Percentiles rank a stretch among this genome's conserved stretches.
Conservation (phyloP, 768 basidiomycete species). For the Rhizopogon salebrosus region DNA sequence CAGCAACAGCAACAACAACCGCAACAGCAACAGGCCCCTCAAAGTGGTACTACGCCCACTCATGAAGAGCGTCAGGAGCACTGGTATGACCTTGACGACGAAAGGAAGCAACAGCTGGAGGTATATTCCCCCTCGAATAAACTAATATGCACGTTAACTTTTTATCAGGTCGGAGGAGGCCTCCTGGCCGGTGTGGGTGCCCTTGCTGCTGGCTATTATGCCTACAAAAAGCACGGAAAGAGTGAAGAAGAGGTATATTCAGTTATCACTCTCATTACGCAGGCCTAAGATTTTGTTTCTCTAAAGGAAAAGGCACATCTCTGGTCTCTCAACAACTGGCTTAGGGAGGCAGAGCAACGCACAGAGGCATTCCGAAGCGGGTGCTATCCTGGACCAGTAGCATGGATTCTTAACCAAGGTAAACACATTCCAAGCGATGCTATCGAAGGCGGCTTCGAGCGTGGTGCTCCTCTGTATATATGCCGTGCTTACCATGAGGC, state of each 20-base stretch:
- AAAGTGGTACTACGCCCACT: constrained; percentile 16
- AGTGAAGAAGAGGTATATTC: constrained; percentile 49
- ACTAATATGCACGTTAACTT: constrained; percentile 1
- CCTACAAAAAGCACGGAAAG: constrained; percentile 53
- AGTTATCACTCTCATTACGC: background rate
- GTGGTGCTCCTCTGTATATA: constrained; percentile 49
- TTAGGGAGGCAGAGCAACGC: constrained; percentile 49
- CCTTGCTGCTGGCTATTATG: constrained; percentile 45
- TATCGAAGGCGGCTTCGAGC: constrained; percentile 51
- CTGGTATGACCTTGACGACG: constrained; percentile 52
- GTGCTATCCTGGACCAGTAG: constrained; percentile 42
- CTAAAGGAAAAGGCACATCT: constrained; percentile 42
- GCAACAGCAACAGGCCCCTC: constrained; percentile 22
- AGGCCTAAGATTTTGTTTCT: background rate
- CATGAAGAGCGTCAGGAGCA: constrained; percentile 47
- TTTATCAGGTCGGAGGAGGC: constrained; percentile 57
- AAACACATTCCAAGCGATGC: constrained; percentile 54
- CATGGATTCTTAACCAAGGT: constrained; percentile 61
- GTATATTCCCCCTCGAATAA: constrained; percentile 25
- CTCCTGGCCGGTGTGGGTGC: constrained; percentile 48
- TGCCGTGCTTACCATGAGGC: constrained; percentile 58
- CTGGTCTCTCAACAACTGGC: constrained; percentile 53
- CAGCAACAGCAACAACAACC: constrained; percentile 22
- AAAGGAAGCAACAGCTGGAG: constrained; percentile 55
- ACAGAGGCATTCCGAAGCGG: constrained; percentile 42